phyloP scores from a whole-genome alignment of 148 eudicot genomes.

The Salicornia ramosissima region DNA sequence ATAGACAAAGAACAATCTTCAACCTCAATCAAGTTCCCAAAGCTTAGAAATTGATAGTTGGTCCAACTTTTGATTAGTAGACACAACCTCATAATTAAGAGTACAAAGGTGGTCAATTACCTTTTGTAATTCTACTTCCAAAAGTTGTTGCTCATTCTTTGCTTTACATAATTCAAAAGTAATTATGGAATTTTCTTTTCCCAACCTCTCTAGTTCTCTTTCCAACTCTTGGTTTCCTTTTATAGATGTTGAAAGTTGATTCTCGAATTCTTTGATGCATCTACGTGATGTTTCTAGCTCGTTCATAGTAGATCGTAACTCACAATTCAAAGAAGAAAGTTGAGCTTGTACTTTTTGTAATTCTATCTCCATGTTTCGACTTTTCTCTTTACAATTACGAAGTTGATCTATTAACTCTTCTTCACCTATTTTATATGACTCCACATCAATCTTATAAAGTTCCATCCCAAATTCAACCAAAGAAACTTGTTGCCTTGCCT shows the following conservation, averaged over 20 bases:
- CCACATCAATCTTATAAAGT: conserved; percentile 25
- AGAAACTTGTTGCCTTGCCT: conserved; percentile 18
- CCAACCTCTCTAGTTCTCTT: neutral
- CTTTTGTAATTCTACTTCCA: conserved; percentile 3
- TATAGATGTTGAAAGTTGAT: neutral
- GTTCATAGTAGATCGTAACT: conserved; percentile 2
- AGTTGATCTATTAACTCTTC: conserved; percentile 17
- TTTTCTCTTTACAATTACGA: conserved; percentile 9
- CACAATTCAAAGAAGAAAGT: neutral
- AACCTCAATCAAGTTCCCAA: neutral
- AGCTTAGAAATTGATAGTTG: neutral
- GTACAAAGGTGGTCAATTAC: neutral
- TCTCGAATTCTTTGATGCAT: conserved; percentile 1
- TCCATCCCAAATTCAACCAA: conserved; percentile 26
- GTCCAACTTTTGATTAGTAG: conserved; percentile 6
- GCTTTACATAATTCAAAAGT: neutral
- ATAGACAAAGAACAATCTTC: too few species aligned
- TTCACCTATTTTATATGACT: conserved; percentile 19
- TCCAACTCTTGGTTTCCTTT: neutral
- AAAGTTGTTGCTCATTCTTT: neutral
- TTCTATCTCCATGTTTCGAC: neutral
- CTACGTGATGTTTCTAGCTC: neutral
- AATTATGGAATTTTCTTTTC: neutral
- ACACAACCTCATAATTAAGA: neutral
- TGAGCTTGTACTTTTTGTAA: neutral